These are phyloP conservation scores for Diddensiella santjacobensis DNA, from an alignment of 805 yeast genomes.

Conservation along the genomic window DNA sequence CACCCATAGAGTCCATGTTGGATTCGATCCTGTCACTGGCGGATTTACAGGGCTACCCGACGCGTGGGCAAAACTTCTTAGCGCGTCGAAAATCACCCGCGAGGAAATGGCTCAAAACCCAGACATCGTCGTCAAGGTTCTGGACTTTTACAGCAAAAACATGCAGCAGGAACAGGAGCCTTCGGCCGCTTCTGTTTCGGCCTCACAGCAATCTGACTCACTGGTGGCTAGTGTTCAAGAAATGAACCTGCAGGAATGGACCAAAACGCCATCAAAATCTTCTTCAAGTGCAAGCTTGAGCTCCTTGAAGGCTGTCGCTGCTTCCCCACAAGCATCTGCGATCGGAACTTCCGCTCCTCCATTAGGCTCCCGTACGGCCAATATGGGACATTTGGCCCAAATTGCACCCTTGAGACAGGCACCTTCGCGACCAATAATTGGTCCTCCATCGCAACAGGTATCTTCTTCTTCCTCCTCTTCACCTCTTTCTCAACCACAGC, in stretches of 20 bases:
- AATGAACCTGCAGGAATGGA: constrained; percentile 24
- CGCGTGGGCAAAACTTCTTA: constrained; percentile 82
- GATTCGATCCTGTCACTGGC: constrained; percentile 78
- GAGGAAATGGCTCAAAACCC: constrained; percentile 90
- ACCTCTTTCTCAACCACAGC: not conserved
- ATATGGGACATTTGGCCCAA: constrained; percentile 24
- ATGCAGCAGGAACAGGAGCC: constrained; percentile 1
- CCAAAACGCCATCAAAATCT: constrained; percentile 20
- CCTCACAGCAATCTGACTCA: not conserved
- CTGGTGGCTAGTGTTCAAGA: constrained; percentile 10
- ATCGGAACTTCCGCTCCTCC: not conserved
- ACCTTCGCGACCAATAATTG: constrained; percentile 12
- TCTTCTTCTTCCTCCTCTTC: not conserved
- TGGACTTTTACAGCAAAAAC: constrained; percentile 58
- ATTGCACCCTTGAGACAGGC: constrained; percentile 28
- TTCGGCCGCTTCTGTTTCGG: not conserved
- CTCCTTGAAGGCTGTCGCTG: constrained; percentile 5
- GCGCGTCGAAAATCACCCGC: constrained; percentile 81
- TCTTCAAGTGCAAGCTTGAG: constrained; percentile 10
- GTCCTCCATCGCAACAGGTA: constrained; percentile 8
- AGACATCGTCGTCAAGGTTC: constrained; percentile 88
- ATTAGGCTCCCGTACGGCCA: constrained; percentile 19
- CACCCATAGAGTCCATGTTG: constrained; percentile 94
- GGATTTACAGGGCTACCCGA: constrained; percentile 88
- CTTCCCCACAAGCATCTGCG: not conserved